Percentiles rank a stretch among this genome's conserved stretches.
phyloP scores from a whole-genome alignment of 2,329 filamentous ascomycete genomes.

The Thielaviopsis euricoi region DNA sequence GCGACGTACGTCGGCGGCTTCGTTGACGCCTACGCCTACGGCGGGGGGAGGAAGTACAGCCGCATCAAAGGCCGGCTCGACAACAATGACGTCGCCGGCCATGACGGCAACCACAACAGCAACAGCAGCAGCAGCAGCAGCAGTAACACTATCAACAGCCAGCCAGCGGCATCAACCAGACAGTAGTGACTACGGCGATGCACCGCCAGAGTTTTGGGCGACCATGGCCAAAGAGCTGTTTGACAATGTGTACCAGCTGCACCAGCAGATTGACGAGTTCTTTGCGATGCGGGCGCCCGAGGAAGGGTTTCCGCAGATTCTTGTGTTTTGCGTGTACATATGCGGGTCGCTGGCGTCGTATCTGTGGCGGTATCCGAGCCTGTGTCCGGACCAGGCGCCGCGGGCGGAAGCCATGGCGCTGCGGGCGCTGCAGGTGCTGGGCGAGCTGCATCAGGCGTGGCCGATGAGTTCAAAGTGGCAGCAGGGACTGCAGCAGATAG shows the following conservation, averaged over 20 bases:
- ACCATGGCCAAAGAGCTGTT: slow-evolving; percentile 20
- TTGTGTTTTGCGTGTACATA: slow-evolving; percentile 25
- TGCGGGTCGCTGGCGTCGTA: slow-evolving; percentile 22
- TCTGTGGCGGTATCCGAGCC: slow-evolving; percentile 18
- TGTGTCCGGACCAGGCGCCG: slow-evolving; percentile 16
- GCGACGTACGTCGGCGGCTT: too few relatives aligned
- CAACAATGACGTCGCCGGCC: too few relatives aligned
- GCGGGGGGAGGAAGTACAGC: too few relatives aligned
- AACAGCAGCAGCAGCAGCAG: too few relatives aligned
- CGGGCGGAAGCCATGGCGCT: slow-evolving; percentile 17
- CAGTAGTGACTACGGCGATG: slow-evolving; percentile 2
- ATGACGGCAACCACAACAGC: too few relatives aligned
- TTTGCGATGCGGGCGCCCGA: slow-evolving; percentile 16
- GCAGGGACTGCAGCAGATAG: slow-evolving; percentile 14
- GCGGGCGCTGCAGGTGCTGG: slow-evolving; percentile 15
- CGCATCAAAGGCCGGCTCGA: too few relatives aligned
- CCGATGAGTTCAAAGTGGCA: slow-evolving; percentile 15
- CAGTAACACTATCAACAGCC: too few relatives aligned
- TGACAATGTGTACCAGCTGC: slow-evolving; percentile 19
- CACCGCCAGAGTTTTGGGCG: slow-evolving; percentile 17
- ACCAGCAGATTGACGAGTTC: slow-evolving; percentile 22
- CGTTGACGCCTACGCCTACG: too few relatives aligned
- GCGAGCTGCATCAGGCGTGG: slow-evolving; percentile 16
- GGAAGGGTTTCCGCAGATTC: slow-evolving; percentile 21
- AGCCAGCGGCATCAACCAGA: too few relatives aligned